Conservation (phyloP, 495 filamentous ascomycete species). For the Pyronema domesticum region DNA sequence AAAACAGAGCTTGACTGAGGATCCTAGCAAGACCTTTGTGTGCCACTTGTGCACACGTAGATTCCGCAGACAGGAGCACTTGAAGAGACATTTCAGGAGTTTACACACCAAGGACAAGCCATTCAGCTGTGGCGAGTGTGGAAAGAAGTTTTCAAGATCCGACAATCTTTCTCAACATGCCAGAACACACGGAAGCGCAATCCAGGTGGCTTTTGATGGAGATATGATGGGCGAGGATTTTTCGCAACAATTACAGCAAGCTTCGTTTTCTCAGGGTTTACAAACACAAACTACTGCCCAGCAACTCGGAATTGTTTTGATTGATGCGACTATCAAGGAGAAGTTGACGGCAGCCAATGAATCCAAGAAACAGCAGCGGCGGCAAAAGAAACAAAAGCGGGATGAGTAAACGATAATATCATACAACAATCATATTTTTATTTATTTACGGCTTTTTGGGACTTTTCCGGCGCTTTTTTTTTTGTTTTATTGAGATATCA, state of each 20-base stretch:
- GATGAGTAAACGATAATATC: constrained; percentile 16
- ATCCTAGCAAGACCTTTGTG: constrained; percentile 95
- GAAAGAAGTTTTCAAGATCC: constrained; percentile 96
- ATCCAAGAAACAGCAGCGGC: constrained; percentile 22
- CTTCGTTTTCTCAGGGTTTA: constrained; percentile 4
- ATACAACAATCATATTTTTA: not conserved
- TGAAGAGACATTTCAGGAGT: constrained; percentile 96
- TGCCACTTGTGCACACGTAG: constrained; percentile 90
- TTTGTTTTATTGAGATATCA: not conserved
- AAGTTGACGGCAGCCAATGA: constrained; percentile 16
- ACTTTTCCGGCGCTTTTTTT: not conserved
- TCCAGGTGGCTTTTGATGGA: constrained; percentile 75
- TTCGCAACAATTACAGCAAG: constrained; percentile 7
- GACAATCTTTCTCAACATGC: constrained; percentile 96
- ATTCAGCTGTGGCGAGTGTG: constrained; percentile 90
- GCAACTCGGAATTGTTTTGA: constrained; percentile 18
- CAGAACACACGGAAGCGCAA: constrained; percentile 77
- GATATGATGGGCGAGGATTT: constrained; percentile 29
- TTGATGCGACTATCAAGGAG: constrained; percentile 21
- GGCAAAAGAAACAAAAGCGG: constrained; percentile 18
- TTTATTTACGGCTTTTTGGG: not conserved
- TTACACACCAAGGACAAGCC: constrained; percentile 98
- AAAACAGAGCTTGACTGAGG: constrained; percentile 96
- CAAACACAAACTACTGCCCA: constrained; percentile 9
- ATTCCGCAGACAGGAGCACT: constrained; percentile 95